Base-by-base conservation (phyloP, 2,329 filamentous ascomycete genomes). In the Lizonia empirigonia region DNA sequence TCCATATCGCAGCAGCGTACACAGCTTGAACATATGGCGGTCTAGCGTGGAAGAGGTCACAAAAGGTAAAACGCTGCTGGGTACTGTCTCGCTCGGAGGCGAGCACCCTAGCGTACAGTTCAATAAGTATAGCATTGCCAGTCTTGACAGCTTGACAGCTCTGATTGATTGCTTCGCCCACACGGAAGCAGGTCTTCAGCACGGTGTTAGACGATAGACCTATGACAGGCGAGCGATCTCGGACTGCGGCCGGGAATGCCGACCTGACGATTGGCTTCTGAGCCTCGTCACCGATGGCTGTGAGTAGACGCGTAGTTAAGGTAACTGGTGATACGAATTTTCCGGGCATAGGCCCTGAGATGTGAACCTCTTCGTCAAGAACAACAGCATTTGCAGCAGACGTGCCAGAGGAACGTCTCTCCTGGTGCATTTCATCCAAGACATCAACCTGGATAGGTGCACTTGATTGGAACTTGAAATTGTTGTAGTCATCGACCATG, bases 21-120 rank as follows among this genome's bases (percentile, higher is more conserved):
- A 72, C 60, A 0, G 76, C 77, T 44, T 78, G 71, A 53, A 83
- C 65, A 46, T 81, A 82, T 0, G 85, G 85, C 5, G 80, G 79
- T 9, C 76, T 77, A 16, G 83, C 78, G 53, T 83, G 82, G 58
- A 84, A 85, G 0, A 89, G 68, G 59, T 88, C 85, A 30, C 77
- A 76, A 40, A 89, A 82, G n/a, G 83, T 78, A 55, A 89, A 88
- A 47, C 82, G 76, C 62, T 90, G 86, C 55, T 78, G 82, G 5
- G 46, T 37, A 10, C 72, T 69, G 48, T 86, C 82, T 0, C 86
- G 80, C 45, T 74, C 79, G 0, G 86, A 87, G 42, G 77, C 78
- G 1, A 75, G 75, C 1, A 89, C 81, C 20, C 82, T 78, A 3
- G 84, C 85, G 62, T 85, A 90, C 0, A 89, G 70, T 64, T 89